Evolutionary conservation across 352 stramenopile genomes (phyloP), one percentile per base, ranked within the genome.

Genomic region (Thraustochytrium striatum): DNA sequence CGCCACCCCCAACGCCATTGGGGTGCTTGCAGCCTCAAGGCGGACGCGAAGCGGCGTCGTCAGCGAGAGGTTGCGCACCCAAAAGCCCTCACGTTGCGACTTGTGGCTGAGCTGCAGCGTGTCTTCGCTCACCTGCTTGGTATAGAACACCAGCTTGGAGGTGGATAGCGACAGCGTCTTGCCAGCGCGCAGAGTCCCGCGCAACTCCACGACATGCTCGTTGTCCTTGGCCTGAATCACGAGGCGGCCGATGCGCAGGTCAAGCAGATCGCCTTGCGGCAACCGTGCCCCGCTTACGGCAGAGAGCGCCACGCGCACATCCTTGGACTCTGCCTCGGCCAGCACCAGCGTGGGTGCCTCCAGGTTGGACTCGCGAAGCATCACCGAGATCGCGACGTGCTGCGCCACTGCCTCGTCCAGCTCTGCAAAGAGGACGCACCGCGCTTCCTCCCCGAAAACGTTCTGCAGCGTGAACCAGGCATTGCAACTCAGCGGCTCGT

Each of bases 401-500:
- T 13, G 44, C 25, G 65, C 39, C 65, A 39, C 58, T 7, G 44
- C 16, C 9, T 30, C 32, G 25, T 75, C 65, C 13, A 55, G 39
- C 35, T 62, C 65, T 0, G 47, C 8, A 11, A 47, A 30, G 13
- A 75, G n/a, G 7, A 13, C 52, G 52, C 65, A 75, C 3, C 41
- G 30, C 21, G 50, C 16, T 5, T 39, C 41, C 50, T 75, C 65
- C 5, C 65, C 65, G 30, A 62, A 75, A 21, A 61, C 44, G 50
- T 75, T 75, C 0, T 38, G 65, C 11, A 75, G 8, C 35, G 65
- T 75, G 50, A 75, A 75, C 65, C 65, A 75, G 11, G 65, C 43
- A 43, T 61, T 75, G 52, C 65, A 75, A 8, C 52, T 38, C 3
- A 75, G 36, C 1, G 44, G 44, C 28, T 75, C 65, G 35, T 25